Percentiles rank a stretch among this genome's conserved stretches.
Conservation (phyloP, 2,329 filamentous ascomycete species). For the Thelonectria blattea region DNA sequence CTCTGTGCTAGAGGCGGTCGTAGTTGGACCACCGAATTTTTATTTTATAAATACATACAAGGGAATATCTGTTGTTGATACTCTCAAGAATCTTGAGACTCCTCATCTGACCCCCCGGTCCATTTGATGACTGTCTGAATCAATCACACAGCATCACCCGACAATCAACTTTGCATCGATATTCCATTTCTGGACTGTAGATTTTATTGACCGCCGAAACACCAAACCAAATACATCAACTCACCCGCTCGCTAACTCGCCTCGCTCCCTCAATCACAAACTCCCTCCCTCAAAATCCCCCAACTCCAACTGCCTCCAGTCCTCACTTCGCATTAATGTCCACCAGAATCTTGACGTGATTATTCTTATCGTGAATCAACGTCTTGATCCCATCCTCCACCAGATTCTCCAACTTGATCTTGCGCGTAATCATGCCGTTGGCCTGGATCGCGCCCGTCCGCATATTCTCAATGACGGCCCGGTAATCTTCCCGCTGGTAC, state of each 20-base stretch:
- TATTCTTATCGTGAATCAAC: slow-evolving; percentile 64
- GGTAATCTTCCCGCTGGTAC: slow-evolving; percentile 52
- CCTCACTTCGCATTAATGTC: slow-evolving; percentile 43
- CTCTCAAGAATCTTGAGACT: no score
- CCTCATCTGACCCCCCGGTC: no score
- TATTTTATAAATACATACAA: no score
- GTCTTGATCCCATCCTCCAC: slow-evolving; percentile 63
- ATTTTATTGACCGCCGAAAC: no score
- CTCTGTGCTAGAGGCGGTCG: not conserved
- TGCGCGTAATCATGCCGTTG: slow-evolving; percentile 65
- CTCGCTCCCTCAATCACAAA: not conserved
- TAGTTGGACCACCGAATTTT: not conserved
- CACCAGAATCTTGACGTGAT: slow-evolving; percentile 68
- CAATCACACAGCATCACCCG: no score
- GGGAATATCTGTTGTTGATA: not conserved
- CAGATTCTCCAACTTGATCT: slow-evolving; percentile 60
- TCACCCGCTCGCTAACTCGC: no score
- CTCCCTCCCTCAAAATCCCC: not conserved
- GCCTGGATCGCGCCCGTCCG: slow-evolving; percentile 53
- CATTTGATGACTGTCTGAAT: no score
- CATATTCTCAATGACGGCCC: slow-evolving; percentile 58
- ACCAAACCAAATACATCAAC: no score
- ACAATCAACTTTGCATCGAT: no score
- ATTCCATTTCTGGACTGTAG: no score
- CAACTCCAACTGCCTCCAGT: not conserved